Evolutionary conservation across 352 stramenopile genomes (phyloP).

Genomic region (Phytopythium litorale): DNA sequence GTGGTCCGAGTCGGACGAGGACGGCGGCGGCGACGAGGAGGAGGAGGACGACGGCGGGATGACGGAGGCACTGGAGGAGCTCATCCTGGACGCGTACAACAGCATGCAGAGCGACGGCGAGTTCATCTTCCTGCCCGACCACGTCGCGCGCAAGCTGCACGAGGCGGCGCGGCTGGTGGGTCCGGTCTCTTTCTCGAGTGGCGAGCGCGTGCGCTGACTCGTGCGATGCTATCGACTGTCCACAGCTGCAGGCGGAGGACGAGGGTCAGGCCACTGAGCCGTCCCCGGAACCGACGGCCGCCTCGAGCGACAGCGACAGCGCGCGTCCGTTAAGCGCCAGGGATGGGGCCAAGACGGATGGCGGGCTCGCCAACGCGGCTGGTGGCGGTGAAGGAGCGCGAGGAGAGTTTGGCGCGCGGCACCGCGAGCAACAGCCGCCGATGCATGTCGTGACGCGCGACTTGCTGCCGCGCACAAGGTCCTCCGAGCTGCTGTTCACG

Average conservation of each 20-base stretch:
- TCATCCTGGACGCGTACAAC: conserved; percentile 80
- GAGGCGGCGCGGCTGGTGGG: conserved; percentile 45
- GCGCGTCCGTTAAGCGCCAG: neutral
- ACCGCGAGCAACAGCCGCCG: conserved; percentile 24
- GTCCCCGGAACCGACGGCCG: conserved; percentile 4
- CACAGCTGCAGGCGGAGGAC: conserved; percentile 21
- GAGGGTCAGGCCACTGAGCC: conserved; percentile 10
- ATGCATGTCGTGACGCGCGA: neutral
- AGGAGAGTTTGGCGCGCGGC: conserved; percentile 9
- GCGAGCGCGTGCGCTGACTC: neutral
- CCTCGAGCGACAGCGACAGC: neutral
- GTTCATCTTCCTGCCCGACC: conserved; percentile 66
- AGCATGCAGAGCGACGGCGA: conserved; percentile 83
- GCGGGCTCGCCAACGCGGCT: neutral
- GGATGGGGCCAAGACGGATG: neutral
- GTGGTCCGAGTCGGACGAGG: conserved; percentile 1
- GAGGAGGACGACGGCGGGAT: conserved; percentile 19
- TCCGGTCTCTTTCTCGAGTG: conserved; percentile 6
- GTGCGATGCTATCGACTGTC: neutral
- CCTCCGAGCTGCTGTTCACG: conserved; percentile 35
- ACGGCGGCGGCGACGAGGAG: neutral
- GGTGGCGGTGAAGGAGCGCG: neutral
- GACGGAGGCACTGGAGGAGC: conserved; percentile 53
- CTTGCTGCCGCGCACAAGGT: conserved; percentile 9
- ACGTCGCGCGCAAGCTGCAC: conserved; percentile 67